A percentile compares a stretch with the other conserved stretches of the same genome.
Conservation (phyloP, 179 eudicot species). For the Corrigiola litoralis region DNA sequence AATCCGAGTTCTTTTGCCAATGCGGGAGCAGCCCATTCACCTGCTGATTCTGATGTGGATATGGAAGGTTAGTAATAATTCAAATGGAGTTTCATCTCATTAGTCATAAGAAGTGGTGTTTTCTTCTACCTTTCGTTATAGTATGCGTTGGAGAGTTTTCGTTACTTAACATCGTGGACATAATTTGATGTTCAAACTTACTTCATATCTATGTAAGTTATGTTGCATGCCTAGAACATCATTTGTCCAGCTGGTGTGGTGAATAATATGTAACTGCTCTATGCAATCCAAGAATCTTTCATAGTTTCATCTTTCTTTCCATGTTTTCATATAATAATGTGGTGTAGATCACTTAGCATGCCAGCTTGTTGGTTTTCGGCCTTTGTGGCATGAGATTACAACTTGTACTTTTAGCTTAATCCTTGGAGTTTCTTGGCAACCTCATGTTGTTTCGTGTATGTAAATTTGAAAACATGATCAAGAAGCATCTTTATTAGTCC, state of each 20-base stretch:
- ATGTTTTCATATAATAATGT: too few relatives aligned
- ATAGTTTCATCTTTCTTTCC: too few relatives aligned
- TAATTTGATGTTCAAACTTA: too few relatives aligned
- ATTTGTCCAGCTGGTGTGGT: background rate
- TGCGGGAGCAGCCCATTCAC: slow-evolving; percentile 38
- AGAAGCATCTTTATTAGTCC: background rate
- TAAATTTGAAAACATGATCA: background rate
- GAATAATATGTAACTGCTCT: background rate
- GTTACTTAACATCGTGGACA: background rate
- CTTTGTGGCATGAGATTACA: background rate
- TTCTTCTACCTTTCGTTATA: background rate
- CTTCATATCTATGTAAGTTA: background rate
- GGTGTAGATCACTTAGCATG: too few relatives aligned
- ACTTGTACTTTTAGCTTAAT: background rate
- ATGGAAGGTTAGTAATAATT: slow-evolving; percentile 77
- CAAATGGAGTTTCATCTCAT: background rate
- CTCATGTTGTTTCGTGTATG: background rate
- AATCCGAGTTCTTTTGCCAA: slow-evolving; percentile 20
- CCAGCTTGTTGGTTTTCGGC: background rate
- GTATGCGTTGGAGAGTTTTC: background rate
- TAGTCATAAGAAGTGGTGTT: background rate
- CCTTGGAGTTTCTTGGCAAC: background rate
- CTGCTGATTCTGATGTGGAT: slow-evolving; percentile 85
- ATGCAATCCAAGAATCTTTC: background rate
- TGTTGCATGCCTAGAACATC: background rate